Percentiles rank a stretch among this genome's conserved stretches.
phyloP scores from a whole-genome alignment of 805 yeast species.

The Ogataea zsoltii region DNA sequence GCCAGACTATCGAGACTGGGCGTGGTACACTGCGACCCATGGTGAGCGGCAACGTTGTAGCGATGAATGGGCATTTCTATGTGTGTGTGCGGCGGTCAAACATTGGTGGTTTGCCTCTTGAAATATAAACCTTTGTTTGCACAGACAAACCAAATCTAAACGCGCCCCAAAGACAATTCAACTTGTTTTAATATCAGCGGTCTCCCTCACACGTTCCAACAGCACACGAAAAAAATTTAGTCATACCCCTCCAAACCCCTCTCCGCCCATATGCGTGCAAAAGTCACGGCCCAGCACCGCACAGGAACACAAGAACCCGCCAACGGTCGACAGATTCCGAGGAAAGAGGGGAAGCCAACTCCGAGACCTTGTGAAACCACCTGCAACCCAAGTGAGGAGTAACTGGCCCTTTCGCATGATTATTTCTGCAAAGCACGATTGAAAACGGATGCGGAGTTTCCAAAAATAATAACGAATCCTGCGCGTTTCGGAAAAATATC shows the following conservation, averaged over 20 bases:
- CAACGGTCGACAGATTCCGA: conserved; percentile 6
- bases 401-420: not conserved
- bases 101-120: not conserved
- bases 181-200: conserved; percentile 4
- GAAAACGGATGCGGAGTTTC: conserved; percentile 11
- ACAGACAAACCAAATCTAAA: conserved; percentile 1
- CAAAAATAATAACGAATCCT: conserved; percentile 4
- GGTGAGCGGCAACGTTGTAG: conserved; percentile 14
- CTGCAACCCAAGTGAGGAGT: conserved; percentile 10
- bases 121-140: not conserved
- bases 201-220: not conserved
- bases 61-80: conserved; percentile 26
- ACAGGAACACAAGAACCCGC: not conserved
- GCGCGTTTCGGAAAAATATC: conserved; percentile 8
- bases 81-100: conserved; percentile 1
- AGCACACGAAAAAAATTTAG: conserved; percentile 6
- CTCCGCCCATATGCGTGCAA: not conserved
- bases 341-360: not conserved
- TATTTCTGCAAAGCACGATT: not conserved
- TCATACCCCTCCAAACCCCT: conserved; percentile 7
- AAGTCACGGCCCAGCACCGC: not conserved
- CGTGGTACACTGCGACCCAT: conserved; percentile 2
- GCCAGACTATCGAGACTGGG: conserved; percentile 1
- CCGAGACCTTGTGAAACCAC: conserved; percentile 1
- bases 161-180: conserved; percentile 1